A percentile compares a stretch with the other conserved stretches of the same genome.
Conservation (phyloP, 805 yeast species). For the Candida montana region DNA sequence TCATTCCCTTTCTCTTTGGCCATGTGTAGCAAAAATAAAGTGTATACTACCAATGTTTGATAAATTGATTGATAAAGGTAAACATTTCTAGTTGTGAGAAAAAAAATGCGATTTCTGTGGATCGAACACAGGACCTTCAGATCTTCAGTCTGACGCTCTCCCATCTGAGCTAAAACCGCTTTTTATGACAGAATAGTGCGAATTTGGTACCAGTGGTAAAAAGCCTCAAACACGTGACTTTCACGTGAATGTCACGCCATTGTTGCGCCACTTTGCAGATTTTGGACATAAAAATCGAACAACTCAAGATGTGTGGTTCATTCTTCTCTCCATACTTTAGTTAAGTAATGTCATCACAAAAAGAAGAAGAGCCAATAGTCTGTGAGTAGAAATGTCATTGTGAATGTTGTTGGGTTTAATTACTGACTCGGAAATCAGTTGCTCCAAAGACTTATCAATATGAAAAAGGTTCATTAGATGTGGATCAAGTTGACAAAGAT, state of each 20-base stretch:
- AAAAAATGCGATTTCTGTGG: slow-evolving; percentile 55
- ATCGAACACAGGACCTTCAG: slow-evolving; percentile 83
- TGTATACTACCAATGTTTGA: no score
- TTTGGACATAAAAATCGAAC: no score
- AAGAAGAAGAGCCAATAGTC: slow-evolving; percentile 18
- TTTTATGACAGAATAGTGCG: neutral
- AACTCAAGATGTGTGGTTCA: no score
- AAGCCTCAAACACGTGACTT: neutral
- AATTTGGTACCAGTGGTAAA: neutral
- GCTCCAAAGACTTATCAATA: slow-evolving; percentile 91
- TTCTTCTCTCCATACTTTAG: neutral
- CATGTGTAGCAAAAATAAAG: no score
- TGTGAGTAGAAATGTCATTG: slow-evolving; percentile 20
- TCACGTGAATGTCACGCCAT: no score
- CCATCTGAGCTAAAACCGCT: slow-evolving; percentile 30
- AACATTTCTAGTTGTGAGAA: slow-evolving; percentile 4
- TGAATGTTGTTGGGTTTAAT: no score
- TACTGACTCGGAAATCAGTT: slow-evolving; percentile 25
- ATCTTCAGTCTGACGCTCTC: slow-evolving; percentile 37
- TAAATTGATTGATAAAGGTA: no score
- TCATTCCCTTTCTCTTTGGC: no score
- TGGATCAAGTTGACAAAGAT: slow-evolving; percentile 43
- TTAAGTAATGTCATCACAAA: slow-evolving; percentile 5
- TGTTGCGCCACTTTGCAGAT: no score
- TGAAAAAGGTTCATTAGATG: slow-evolving; percentile 57